Conservation (phyloP, 2,329 filamentous ascomycete species). For the Botrytis squamosa region DNA sequence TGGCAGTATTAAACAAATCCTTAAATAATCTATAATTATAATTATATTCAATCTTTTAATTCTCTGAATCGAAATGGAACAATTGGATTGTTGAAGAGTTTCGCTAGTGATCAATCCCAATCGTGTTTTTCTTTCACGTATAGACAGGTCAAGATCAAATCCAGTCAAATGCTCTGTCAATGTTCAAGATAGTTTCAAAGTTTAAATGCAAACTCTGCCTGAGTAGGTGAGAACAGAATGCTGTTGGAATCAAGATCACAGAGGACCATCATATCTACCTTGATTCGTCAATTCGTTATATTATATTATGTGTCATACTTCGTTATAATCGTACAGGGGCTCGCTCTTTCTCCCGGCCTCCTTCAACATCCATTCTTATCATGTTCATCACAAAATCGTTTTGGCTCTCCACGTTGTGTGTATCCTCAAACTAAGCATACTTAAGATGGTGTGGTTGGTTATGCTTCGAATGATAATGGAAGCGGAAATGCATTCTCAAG, state of each 20-base stretch:
- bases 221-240: background rate
- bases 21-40: background rate
- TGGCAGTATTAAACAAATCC: rapidly evolving
- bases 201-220: background rate
- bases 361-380: background rate
- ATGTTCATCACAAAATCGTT: background rate
- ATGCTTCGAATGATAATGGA: constrained; percentile 5
- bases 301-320: background rate
- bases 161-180: background rate
- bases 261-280: background rate
- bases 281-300: background rate
- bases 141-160: background rate
- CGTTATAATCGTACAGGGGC: background rate
- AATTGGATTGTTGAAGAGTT: background rate
- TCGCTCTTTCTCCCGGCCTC: background rate
- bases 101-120: background rate
- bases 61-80: background rate
- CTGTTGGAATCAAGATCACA: background rate
- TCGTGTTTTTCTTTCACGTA: background rate
- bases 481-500: constrained; percentile 19
- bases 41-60: background rate
- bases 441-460: background rate
- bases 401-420: background rate
- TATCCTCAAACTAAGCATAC: background rate
- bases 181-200: background rate